phyloP scores from a whole-genome alignment of 495 filamentous ascomycete species.

The Ramalina peruviana region DNA sequence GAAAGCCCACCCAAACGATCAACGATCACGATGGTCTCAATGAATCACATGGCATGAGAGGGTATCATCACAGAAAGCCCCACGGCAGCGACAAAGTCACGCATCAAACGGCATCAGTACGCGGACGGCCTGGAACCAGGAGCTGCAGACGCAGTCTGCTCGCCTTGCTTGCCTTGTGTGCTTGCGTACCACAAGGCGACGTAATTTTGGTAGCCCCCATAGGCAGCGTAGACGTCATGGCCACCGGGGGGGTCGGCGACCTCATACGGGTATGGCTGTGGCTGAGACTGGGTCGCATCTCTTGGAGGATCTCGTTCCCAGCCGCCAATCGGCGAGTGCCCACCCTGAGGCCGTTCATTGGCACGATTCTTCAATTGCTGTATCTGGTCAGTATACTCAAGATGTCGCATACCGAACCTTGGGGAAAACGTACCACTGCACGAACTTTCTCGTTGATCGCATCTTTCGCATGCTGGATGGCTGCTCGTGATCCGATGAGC shows the following conservation, averaged over 20 bases:
- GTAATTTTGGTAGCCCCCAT: constrained; percentile 51
- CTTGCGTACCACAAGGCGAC: constrained; percentile 49
- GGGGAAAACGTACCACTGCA: constrained; percentile 41
- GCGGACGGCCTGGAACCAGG: neutral
- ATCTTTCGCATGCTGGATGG: constrained; percentile 57
- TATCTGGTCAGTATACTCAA: constrained; percentile 19
- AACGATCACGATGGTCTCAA: no score
- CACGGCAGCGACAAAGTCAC: no score
- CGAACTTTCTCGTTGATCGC: constrained; percentile 84
- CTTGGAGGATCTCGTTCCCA: constrained; percentile 13
- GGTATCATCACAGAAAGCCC: no score
- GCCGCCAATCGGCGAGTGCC: constrained; percentile 17
- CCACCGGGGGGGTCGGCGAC: constrained; percentile 35
- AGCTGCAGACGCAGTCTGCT: constrained; percentile 9
- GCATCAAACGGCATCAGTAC: neutral
- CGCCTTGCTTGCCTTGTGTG: constrained; percentile 32
- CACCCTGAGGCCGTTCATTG: constrained; percentile 30
- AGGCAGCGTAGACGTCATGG: constrained; percentile 45
- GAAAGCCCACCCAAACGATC: no score
- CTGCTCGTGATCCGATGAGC: constrained; percentile 54
- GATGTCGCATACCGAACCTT: neutral
- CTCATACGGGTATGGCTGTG: constrained; percentile 25
- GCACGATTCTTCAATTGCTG: constrained; percentile 35
- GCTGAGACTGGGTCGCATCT: constrained; percentile 4
- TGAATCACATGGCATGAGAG: no score